Conservation (phyloP, 1,139 yeast genomes). For the Candida labiduridarum region DNA sequence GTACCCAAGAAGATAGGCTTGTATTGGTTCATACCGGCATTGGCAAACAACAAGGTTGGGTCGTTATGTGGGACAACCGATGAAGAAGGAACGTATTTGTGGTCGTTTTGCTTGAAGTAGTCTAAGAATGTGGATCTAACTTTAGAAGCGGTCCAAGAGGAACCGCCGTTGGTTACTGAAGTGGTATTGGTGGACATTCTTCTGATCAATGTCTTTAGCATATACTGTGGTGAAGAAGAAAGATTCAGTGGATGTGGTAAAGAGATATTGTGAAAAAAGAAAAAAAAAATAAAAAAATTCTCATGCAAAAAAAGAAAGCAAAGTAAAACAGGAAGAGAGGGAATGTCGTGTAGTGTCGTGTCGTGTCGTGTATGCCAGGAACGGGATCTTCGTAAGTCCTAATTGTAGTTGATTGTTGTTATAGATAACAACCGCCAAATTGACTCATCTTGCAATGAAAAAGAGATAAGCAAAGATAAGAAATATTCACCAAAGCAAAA, state of each 20-base stretch:
- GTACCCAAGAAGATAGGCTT: constrained; percentile 97
- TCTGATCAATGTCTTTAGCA: constrained; percentile 7
- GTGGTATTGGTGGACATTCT: constrained; percentile 5
- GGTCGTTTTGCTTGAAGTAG: constrained; percentile 69
- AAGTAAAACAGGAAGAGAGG: background rate
- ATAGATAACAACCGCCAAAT: no score
- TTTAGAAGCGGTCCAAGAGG: constrained; percentile 62
- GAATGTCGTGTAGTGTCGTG: background rate
- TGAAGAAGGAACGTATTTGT: constrained; percentile 85
- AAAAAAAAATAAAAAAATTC: background rate
- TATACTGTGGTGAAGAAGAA: background rate
- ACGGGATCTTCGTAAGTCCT: no score
- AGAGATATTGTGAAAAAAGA: background rate
- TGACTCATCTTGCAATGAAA: no score
- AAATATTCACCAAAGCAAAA: no score
- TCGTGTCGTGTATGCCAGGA: no score
- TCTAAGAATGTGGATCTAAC: constrained; percentile 89
- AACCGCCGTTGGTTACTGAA: background rate
- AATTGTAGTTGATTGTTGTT: no score
- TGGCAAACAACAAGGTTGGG: constrained; percentile 92
- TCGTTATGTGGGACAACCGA: constrained; percentile 97
- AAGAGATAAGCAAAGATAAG: no score
- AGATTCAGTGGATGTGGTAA: background rate
- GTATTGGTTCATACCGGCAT: constrained; percentile 99
- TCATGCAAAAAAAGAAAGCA: background rate